Base-by-base conservation (phyloP, 2,329 filamentous ascomycete genomes). In the Verticillium klebahnii region DNA sequence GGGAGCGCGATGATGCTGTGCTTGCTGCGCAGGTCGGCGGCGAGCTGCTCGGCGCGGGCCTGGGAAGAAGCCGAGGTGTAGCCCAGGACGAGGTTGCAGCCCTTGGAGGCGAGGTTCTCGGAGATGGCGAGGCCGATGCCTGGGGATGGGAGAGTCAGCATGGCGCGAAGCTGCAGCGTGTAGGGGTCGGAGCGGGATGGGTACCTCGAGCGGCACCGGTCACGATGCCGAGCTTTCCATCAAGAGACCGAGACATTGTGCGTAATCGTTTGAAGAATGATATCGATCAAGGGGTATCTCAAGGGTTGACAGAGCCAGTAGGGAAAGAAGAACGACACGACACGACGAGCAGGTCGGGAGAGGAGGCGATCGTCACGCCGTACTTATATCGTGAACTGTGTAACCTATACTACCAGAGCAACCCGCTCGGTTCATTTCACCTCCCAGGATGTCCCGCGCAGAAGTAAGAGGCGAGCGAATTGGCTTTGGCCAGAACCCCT, bases 121-220 rank as follows among this genome's bases (percentile, higher is more conserved):
- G 88, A 87, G 61, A 84, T 82, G 52, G 79, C 78, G 58, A 74
- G 74, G 55, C 91, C 91, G 69, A 95, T 94, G 67, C 91, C 91
- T 92, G 66, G 15, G 61, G 54, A 34, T 61, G 59, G 61, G 63
- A n/a, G n/a, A n/a, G 45, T 37, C 15, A 59, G 45, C 8, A 17
- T n/a, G 17, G 25, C 54, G n/a, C 17, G 59, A 40, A 17, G 37
- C 29, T 56, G 39, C 9, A 36, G 5, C 39, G 23, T 3, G 59
- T 23, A 61, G n/a, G 12, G 3, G 25, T 1, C 5, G 60, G 40
- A n/a, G 17, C 14, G 11, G 1, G 19, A 25, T 17, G 69, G 29
- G 64, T 80, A 91, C 91, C 90, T 80, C 92, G 80, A 62, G 91
- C 92, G 63, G 87, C 89, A 61, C 92, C 92, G 1, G 92, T 95